Base-by-base conservation (phyloP, 768 basidiomycete genomes). In the Boletus barrowsii region DNA sequence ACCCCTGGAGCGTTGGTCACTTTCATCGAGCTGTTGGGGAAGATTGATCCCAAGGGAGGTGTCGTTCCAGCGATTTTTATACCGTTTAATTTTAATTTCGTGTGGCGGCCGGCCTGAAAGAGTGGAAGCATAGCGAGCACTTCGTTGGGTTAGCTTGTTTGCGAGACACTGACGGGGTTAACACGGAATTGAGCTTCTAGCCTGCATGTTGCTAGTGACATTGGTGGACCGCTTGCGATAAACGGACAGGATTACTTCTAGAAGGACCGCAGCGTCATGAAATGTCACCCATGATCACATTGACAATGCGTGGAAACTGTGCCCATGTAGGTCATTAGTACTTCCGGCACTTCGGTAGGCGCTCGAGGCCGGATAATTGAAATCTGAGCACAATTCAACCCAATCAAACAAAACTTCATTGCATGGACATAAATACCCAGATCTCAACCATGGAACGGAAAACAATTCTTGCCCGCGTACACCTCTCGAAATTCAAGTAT, bases 41-140 rank as follows among this genome's bases (percentile, higher is more conserved):
- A 15, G 47, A 40, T 7, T 40, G 35, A 3, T 42, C 3, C 32
- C 26, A n/a, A 13, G 9, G 30, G 15, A 14, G 42, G 15, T 14
- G 26, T 30, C 18, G 14, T 36, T 22, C 35, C 13, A 11, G 8
- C 22, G n/a, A 20, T 39, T 57, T n/a, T 57, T 64, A 57, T 57
- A 53, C n/a, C 42, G 33, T 29, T 29, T 29, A 29, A 29, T 1
- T 9, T 11, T 14, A 26, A 26, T 29, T 8, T 26, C 40, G 15
- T 42, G 30, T 11, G 10, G 11, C 29, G 29, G 29, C 29, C 36
- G n/a, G 9, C 49, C 46, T 37, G 33, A 33, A 47, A 51, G 48
- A 24, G 41, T 20, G 22, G 46, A 37, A 46, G 33, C 22, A 13
- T n/a, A 17, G 33, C 8, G 33, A 26, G 29, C 18, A 26, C 24